Percentiles rank a stretch among this genome's conserved stretches.
phyloP scores from a whole-genome alignment of 1,284 basidiomycete genomes.

The Pseudozyma sp. region DNA sequence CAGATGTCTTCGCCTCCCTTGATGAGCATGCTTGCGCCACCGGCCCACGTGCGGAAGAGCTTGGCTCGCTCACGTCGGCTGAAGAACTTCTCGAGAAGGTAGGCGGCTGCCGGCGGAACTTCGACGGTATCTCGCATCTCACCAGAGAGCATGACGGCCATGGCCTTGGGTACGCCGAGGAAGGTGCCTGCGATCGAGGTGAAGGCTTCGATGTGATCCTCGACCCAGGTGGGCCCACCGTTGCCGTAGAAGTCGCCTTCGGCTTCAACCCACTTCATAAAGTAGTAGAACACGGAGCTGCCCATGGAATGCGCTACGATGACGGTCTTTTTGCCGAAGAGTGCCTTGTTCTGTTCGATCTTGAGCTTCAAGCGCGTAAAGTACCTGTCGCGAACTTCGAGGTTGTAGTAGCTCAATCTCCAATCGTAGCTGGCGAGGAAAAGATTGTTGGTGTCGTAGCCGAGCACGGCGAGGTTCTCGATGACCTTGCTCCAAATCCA shows the following conservation, averaged over 20 bases:
- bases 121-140: conserved; percentile 93
- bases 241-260: conserved; percentile 77
- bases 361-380: conserved; percentile 86
- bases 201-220: conserved; percentile 73
- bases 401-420: conserved; percentile 87
- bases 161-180: conserved; percentile 84
- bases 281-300: conserved; percentile 61
- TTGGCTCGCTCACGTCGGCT: conserved; percentile 87
- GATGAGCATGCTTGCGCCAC: conserved; percentile 77
- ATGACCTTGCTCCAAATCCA: conserved; percentile 87
- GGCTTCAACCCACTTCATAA: conserved; percentile 92
- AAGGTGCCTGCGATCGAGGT: conserved; percentile 85
- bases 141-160: conserved; percentile 92
- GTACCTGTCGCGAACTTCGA: conserved; percentile 88
- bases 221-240: conserved; percentile 91
- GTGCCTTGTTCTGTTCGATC: conserved; percentile 83
- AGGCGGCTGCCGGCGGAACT: conserved; percentile 84
- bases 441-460: conserved; percentile 66
- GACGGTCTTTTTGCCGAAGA: conserved; percentile 84
- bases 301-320: conserved; percentile 80
- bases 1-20: conserved; percentile 90
- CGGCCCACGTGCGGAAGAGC: conserved; percentile 94
- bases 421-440: conserved; percentile 68
- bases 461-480: conserved; percentile 81
- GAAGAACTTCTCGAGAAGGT: conserved; percentile 77